A percentile compares a stretch with the other conserved stretches of the same genome.
Conservation (phyloP, 164 flowering plant genomes). For the Stephania yunnanensis region DNA sequence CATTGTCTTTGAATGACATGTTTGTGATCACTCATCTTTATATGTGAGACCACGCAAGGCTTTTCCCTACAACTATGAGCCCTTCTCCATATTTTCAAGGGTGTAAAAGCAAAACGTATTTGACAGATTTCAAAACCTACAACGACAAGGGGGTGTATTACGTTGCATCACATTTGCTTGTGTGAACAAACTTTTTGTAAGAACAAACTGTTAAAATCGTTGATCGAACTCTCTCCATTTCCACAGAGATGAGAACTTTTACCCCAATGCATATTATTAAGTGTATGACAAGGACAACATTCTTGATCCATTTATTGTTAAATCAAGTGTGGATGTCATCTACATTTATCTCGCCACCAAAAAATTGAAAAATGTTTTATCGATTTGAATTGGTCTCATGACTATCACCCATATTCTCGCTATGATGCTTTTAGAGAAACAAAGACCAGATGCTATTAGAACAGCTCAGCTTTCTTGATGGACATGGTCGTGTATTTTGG, state of each 20-base stretch:
- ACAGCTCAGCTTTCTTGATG: conserved; percentile 42
- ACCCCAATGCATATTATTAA: no score
- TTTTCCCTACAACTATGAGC: not conserved
- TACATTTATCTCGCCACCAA: not conserved
- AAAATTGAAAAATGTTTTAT: not conserved
- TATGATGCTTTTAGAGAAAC: conserved; percentile 24
- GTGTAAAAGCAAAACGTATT: not conserved
- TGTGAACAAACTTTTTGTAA: not conserved
- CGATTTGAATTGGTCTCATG: not conserved
- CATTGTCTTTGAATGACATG: no score
- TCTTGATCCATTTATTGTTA: not conserved
- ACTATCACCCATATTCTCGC: not conserved
- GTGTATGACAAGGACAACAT: not conserved
- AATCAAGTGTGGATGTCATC: not conserved
- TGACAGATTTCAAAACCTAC: not conserved
- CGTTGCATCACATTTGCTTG: not conserved
- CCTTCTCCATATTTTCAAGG: no score
- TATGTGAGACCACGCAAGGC: not conserved
- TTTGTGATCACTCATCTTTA: no score
- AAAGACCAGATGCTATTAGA: conserved; percentile 52
- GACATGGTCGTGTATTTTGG: conserved; percentile 55
- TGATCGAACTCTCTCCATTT: not conserved
- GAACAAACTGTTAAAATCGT: not conserved
- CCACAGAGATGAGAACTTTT: not conserved
- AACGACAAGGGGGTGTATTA: not conserved